Percentiles rank a stretch among this genome's conserved stretches.
Conservation (phyloP, 2,329 filamentous ascomycete species). For the Colletotrichum somersetense region DNA sequence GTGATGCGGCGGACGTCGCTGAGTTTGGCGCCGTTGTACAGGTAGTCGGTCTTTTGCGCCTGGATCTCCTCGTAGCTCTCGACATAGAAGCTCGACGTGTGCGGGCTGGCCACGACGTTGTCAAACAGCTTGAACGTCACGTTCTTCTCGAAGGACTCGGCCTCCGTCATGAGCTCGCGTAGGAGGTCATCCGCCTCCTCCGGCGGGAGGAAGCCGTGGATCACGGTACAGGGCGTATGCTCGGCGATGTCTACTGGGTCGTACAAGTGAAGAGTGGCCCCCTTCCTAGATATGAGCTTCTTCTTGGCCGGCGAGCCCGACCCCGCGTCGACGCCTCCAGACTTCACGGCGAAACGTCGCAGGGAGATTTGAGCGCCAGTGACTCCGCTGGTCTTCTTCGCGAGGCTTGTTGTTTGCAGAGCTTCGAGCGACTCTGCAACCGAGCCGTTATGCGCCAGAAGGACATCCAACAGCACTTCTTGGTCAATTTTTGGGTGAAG, state of each 20-base stretch:
- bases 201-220: conserved; percentile 87
- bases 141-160: conserved; percentile 73
- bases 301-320: conserved; percentile 53
- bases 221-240: conserved; percentile 90
- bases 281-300: conserved; percentile 76
- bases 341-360: conserved; percentile 59
- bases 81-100: conserved; percentile 87
- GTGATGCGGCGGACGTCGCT: conserved; percentile 82
- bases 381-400: conserved; percentile 52
- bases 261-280: conserved; percentile 86
- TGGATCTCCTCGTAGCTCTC: conserved; percentile 77
- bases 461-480: conserved; percentile 79
- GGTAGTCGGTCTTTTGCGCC: conserved; percentile 81
- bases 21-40: conserved; percentile 85
- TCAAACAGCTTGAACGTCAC: conserved; percentile 90
- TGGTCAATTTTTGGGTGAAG: conserved; percentile 75
- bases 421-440: conserved; percentile 74
- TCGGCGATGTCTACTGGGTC: conserved; percentile 83
- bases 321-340: conserved; percentile 23
- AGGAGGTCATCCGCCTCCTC: conserved; percentile 81
- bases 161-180: conserved; percentile 80
- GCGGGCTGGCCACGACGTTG: conserved; percentile 85
- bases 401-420: conserved; percentile 55
- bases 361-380: conserved; percentile 75
- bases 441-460: conserved; percentile 83